Percentiles rank a stretch among this genome's conserved stretches.
Conservation (phyloP, 148 eudicot species). For the Chenopodium album region DNA sequence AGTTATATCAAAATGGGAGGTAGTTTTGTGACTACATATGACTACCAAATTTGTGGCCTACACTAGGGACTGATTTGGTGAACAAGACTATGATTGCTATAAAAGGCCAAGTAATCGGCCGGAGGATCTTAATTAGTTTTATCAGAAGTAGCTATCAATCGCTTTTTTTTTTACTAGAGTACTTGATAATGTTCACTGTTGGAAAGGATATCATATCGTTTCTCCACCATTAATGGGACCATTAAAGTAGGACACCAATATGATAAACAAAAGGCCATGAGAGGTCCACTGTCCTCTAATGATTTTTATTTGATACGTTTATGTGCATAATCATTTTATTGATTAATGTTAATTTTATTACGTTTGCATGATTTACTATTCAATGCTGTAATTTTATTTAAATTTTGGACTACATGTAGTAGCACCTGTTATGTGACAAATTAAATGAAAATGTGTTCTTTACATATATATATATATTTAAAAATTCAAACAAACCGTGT, state of each 20-base stretch:
- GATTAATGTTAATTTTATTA: no score
- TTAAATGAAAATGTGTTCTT: no score
- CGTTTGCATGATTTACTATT: no score
- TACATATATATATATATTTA: no score
- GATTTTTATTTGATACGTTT: no score
- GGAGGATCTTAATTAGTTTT: conserved; percentile 9
- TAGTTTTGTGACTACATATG: background rate
- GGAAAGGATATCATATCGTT: conserved; percentile 9
- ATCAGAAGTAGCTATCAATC: conserved; percentile 18
- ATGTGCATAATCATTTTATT: no score
- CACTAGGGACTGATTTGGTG: background rate
- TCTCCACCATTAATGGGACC: conserved; percentile 19
- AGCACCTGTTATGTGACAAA: no score
- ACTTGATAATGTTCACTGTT: conserved; percentile 15
- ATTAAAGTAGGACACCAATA: conserved; percentile 8
- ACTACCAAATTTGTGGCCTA: background rate
- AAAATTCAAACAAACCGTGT: no score
- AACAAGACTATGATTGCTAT: background rate
- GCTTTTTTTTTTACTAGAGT: background rate
- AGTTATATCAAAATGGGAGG: background rate
- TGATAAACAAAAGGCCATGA: background rate
- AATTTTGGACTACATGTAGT: no score
- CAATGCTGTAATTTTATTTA: no score
- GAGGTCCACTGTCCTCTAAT: background rate
- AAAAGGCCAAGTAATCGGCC: background rate